Evolutionary conservation across 2,329 filamentous ascomycete species (phyloP).

Genomic region (Xylaria sp.): DNA sequence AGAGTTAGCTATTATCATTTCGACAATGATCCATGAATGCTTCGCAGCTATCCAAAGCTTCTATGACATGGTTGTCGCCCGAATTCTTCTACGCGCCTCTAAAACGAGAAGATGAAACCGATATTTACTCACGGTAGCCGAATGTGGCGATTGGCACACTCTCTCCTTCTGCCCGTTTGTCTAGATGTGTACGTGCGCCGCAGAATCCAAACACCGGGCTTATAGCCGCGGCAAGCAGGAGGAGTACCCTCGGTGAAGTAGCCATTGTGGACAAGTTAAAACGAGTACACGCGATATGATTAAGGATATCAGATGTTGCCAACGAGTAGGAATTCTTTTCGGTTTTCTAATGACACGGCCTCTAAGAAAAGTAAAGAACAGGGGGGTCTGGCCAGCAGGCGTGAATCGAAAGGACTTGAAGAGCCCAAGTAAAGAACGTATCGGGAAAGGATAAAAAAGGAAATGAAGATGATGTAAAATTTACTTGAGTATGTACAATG

Average conservation of each 20-base stretch:
- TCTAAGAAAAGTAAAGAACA: neutral
- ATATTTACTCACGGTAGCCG: conserved; percentile 34
- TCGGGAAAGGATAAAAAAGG: too few species aligned
- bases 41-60: neutral
- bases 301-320: neutral
- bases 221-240: conserved; percentile 36
- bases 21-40: neutral
- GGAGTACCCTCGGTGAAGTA: conserved; percentile 25
- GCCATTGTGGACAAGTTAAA: conserved; percentile 25
- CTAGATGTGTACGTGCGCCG: conserved; percentile 40
- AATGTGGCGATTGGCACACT: conserved; percentile 42
- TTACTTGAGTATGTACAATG: neutral
- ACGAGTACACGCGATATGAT: neutral
- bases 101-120: neutral
- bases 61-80: neutral
- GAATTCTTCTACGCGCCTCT: neutral
- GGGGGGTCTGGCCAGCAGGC: conserved; percentile 4
- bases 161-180: conserved; percentile 36
- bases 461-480: neutral
- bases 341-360: neutral
- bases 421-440: neutral
- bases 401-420: neutral
- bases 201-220: conserved; percentile 39
- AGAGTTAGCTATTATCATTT: neutral
- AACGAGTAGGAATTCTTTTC: neutral